Evolutionary conservation across 202 grass and related monocot species (phyloP).

Genomic region (Panicum hallii): DNA sequence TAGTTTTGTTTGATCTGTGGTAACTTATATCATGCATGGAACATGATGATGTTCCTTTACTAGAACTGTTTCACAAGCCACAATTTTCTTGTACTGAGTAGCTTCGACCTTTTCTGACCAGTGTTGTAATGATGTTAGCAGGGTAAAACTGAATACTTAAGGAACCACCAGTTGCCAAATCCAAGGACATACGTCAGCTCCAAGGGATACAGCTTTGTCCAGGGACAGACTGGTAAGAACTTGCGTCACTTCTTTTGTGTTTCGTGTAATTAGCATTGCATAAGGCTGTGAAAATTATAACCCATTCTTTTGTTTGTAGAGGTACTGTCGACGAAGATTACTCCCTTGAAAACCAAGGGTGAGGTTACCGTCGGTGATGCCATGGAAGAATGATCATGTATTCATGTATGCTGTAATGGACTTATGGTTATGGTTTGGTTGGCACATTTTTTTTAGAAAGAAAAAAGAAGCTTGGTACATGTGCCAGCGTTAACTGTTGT

Average conservation of each 20-base stretch:
- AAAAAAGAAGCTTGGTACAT: no score
- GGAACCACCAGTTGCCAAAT: conserved; percentile 63
- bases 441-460: no score
- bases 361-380: no score
- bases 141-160: conserved; percentile 61
- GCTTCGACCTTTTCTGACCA: background rate
- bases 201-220: conserved; percentile 65
- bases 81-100: background rate
- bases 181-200: conserved; percentile 65
- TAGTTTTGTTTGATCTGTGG: background rate
- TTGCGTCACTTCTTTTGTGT: background rate
- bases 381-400: no score
- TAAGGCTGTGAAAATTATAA: background rate
- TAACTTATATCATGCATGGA: background rate
- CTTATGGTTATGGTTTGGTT: no score
- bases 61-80: background rate
- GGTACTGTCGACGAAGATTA: conserved; percentile 69
- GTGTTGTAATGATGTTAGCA: conserved; percentile 13
- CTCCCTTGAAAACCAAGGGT: conserved; percentile 42
- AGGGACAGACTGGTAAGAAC: conserved; percentile 58
- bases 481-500: no score
- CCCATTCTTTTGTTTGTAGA: conserved; percentile 43
- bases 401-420: no score
- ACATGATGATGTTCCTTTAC: background rate
- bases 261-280: background rate